phyloP scores from a whole-genome alignment of 2,329 filamentous ascomycete species.

The Colletotrichum lentis region DNA sequence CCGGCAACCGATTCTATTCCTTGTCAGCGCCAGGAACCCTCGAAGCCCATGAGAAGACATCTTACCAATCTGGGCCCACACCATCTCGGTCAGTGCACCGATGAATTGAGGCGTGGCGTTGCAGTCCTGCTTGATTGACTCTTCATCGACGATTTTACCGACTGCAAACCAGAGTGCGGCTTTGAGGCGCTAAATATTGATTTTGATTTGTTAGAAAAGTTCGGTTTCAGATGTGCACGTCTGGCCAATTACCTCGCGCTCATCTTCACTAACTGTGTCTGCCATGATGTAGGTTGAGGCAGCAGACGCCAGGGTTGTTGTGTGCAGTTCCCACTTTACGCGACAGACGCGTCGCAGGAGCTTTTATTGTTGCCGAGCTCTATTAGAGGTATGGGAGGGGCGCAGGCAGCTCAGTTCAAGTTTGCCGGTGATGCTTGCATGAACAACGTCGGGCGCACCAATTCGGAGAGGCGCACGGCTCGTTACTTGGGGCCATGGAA shows the following conservation, averaged over 20 bases:
- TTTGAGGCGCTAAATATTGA: slow-evolving; percentile 72
- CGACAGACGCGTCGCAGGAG: slow-evolving; percentile 28
- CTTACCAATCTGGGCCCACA: slow-evolving; percentile 79
- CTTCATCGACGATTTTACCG: slow-evolving; percentile 88
- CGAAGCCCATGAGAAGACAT: not conserved
- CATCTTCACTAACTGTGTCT: slow-evolving; percentile 46
- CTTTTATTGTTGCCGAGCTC: not conserved
- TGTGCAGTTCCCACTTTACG: slow-evolving; percentile 33
- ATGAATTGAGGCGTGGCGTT: slow-evolving; percentile 95
- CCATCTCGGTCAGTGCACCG: slow-evolving; percentile 83
- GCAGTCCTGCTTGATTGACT: slow-evolving; percentile 74
- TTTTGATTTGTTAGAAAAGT: slow-evolving; percentile 1
- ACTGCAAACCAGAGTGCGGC: slow-evolving; percentile 84
- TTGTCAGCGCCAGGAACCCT: not conserved
- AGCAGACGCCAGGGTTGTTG: not conserved
- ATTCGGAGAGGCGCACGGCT: too few relatives aligned
- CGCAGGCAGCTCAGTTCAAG: not conserved
- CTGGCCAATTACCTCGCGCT: slow-evolving; percentile 46
- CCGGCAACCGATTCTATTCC: slow-evolving; percentile 62
- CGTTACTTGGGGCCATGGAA: not conserved
- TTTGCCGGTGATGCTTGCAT: not conserved
- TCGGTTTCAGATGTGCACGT: not conserved
- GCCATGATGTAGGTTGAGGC: slow-evolving; percentile 43
- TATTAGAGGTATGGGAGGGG: too few relatives aligned
- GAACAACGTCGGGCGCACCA: not conserved